phyloP scores from a whole-genome alignment of 1,139 yeast genomes.

The Protomyces lactucae-debilis region DNA sequence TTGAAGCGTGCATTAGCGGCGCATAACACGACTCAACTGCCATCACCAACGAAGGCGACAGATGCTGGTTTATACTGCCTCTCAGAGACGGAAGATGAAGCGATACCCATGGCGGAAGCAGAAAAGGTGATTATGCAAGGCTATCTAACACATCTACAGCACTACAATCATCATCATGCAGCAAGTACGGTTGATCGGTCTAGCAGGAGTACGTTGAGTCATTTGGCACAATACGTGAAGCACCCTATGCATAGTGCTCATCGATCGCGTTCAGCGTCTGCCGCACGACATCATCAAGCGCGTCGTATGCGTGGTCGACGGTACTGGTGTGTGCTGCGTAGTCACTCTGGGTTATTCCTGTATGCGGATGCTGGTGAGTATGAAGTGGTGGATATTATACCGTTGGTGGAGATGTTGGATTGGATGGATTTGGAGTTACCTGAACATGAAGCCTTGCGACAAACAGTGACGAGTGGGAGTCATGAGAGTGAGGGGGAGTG shows the following conservation, averaged over 20 bases:
- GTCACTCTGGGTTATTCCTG: background rate
- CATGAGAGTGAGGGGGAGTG: background rate
- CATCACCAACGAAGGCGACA: background rate
- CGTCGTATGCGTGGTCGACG: background rate
- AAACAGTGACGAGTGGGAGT: background rate
- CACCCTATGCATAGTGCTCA: background rate
- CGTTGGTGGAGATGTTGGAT: background rate
- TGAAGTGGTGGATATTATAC: background rate
- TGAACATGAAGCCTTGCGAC: background rate
- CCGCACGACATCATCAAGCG: background rate
- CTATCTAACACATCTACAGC: constrained; percentile 1
- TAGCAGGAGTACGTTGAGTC: background rate
- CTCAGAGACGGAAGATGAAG: background rate
- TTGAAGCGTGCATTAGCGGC: constrained; percentile 39
- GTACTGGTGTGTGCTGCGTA: background rate
- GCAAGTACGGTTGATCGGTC: background rate
- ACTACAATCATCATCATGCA: background rate
- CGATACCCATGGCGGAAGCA: background rate
- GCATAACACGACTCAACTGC: background rate
- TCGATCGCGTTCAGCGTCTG: background rate
- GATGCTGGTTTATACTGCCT: background rate
- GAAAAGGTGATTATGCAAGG: constrained; percentile 26
- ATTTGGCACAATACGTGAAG: background rate
- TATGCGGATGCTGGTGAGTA: background rate
- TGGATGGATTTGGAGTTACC: background rate